phyloP scores from a whole-genome alignment of 1,139 yeast species.

The Candida albicans region DNA sequence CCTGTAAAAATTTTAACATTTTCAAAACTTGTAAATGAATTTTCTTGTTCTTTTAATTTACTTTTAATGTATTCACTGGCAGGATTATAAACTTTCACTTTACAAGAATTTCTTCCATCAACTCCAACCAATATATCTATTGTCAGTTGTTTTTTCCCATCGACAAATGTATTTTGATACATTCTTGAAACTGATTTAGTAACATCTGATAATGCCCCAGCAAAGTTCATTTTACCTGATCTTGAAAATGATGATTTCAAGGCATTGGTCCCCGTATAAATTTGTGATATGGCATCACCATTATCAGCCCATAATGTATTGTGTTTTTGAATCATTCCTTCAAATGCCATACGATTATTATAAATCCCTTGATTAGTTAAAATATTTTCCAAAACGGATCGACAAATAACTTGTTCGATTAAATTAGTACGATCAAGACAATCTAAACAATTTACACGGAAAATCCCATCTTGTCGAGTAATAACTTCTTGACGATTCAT shows the following conservation, averaged over 20 bases:
- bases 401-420: conserved; percentile 80
- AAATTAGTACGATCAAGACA: conserved; percentile 94
- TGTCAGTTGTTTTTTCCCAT: conserved; percentile 81
- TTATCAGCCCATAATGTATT: conserved; percentile 95
- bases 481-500: conserved; percentile 47
- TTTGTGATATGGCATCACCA: conserved; percentile 95
- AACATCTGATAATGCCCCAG: conserved; percentile 95
- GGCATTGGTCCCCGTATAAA: conserved; percentile 97
- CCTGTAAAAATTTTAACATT: conserved; percentile 73
- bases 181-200: conserved; percentile 93
- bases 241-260: conserved; percentile 90
- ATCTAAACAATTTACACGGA: conserved; percentile 91
- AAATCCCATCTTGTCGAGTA: conserved; percentile 83
- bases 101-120: conserved; percentile 61
- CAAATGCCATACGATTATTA: conserved; percentile 21
- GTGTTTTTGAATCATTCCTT: conserved; percentile 64
- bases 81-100: conserved; percentile 84
- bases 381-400: conserved; percentile 61
- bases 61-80: conserved; percentile 76
- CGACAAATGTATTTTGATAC: conserved; percentile 95
- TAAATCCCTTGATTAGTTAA: conserved; percentile 27
- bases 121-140: conserved; percentile 86
- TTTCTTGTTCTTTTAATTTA: conserved; percentile 50
- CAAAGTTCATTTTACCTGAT: conserved; percentile 92
- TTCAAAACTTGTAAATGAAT: conserved; percentile 60